A percentile compares a stretch with the other conserved stretches of the same genome.
These are phyloP conservation scores for Aspergillus panamensis DNA, from an alignment of 495 filamentous ascomycete species.

Conservation along the genomic window DNA sequence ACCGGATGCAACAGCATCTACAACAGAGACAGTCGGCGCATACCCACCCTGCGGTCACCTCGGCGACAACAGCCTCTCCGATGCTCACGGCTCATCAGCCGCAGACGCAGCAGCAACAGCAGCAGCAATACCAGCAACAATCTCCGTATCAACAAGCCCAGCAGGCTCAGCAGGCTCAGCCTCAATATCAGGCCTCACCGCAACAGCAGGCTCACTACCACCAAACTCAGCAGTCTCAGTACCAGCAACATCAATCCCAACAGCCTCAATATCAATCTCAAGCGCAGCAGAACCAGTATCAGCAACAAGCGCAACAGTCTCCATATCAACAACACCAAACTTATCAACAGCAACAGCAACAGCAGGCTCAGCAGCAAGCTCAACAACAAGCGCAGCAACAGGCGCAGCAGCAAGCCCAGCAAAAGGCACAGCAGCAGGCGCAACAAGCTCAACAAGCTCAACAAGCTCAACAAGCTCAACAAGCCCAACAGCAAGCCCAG, in stretches of 20 bases:
- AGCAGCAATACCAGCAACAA: constrained; percentile 13
- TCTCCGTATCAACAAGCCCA: constrained; percentile 8
- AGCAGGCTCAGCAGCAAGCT: constrained; percentile 13
- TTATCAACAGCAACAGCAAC: constrained; percentile 23
- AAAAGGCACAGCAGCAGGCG: constrained; percentile 18
- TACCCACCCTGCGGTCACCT: constrained; percentile 19
- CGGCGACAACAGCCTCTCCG: constrained; percentile 25
- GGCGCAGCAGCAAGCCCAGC: constrained; percentile 14
- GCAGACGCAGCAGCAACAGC: constrained; percentile 18
- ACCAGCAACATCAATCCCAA: constrained; percentile 11
- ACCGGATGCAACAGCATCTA: constrained; percentile 36
- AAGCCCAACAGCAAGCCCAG: constrained; percentile 29
- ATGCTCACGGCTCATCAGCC: constrained; percentile 20
- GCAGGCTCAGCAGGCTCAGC: constrained; percentile 3
- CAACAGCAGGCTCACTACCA: constrained; percentile 17
- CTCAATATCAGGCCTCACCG: constrained; percentile 8
- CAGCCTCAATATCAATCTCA: constrained; percentile 12
- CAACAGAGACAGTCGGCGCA: constrained; percentile 30
- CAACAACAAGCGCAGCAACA: constrained; percentile 10
- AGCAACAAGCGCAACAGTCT: constrained; percentile 15
- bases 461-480: not conserved
- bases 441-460: constrained; percentile 19
- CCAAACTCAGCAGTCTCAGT: constrained; percentile 8
- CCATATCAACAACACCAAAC: constrained; percentile 24
- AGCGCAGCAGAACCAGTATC: constrained; percentile 13